Percentiles rank a stretch among this genome's conserved stretches.
Conservation (phyloP, 2,329 filamentous ascomycete genomes). For the Stachybotrys elegans region DNA sequence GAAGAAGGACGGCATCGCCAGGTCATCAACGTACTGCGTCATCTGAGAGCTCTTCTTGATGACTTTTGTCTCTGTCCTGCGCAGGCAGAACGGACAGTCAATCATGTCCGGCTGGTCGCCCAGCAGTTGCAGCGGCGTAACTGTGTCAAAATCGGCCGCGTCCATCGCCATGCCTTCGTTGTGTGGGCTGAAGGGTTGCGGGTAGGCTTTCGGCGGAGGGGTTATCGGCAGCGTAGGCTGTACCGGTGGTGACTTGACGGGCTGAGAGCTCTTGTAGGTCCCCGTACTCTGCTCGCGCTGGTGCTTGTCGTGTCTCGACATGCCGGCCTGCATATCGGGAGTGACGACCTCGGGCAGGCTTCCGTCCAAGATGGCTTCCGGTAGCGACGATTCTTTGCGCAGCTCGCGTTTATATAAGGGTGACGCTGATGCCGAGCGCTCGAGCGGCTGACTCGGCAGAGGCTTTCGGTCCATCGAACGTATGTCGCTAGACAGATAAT, state of each 20-base stretch:
- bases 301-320: background rate
- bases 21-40: slow-evolving; percentile 1
- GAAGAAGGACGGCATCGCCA: too few relatives aligned
- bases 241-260: too few relatives aligned
- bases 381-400: background rate
- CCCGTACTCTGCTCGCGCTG: background rate
- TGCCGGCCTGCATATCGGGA: background rate
- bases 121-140: slow-evolving; percentile 1
- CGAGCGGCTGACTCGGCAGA: background rate
- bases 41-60: background rate
- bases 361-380: background rate
- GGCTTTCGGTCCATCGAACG: background rate
- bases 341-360: slow-evolving; percentile 1
- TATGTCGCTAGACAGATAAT: too few relatives aligned
- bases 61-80: slow-evolving; percentile 1
- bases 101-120: slow-evolving; percentile 2
- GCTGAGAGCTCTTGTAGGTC: too few relatives aligned
- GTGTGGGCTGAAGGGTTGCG: background rate
- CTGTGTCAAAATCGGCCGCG: background rate
- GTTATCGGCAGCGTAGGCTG: too few relatives aligned
- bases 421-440: background rate
- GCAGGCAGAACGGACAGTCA: slow-evolving; percentile 1
- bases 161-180: background rate
- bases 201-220: background rate
- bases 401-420: background rate